A percentile compares a stretch with the other conserved stretches of the same genome.
phyloP scores from a whole-genome alignment of 768 basidiomycete genomes.

The Termitomyces heimii region DNA sequence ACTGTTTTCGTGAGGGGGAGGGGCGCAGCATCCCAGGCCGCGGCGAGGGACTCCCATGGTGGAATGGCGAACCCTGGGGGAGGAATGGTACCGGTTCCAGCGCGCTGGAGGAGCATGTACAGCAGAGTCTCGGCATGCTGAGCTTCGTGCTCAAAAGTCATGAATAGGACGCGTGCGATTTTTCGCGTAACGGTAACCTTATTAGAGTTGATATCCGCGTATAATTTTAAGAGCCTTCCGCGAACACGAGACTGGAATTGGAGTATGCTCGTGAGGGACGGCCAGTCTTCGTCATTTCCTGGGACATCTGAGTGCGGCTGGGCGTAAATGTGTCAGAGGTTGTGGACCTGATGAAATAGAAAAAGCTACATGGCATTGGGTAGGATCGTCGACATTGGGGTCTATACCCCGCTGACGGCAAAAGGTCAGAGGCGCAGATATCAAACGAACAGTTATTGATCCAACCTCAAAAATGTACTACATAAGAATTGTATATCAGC shows the following conservation, averaged over 20 bases:
- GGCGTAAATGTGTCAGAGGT: background rate
- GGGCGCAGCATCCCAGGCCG: slow-evolving; percentile 43
- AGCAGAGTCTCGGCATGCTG: slow-evolving; percentile 89
- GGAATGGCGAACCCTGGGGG: slow-evolving; percentile 74
- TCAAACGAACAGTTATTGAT: background rate
- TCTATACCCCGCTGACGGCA: slow-evolving; percentile 81
- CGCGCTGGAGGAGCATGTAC: slow-evolving; percentile 88
- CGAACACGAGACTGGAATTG: slow-evolving; percentile 77
- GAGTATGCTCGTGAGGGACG: slow-evolving; percentile 60
- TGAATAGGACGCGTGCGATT: slow-evolving; percentile 76
- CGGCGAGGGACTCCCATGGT: slow-evolving; percentile 53
- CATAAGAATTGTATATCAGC: background rate
- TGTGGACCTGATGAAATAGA: background rate
- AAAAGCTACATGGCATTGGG: slow-evolving; percentile 68
- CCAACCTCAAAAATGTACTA: slow-evolving; percentile 74
- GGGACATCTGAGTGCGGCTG: slow-evolving; percentile 92
- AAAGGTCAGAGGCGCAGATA: background rate
- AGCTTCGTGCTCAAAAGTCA: slow-evolving; percentile 89
- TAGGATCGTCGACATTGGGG: slow-evolving; percentile 88
- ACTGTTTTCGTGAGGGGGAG: slow-evolving; percentile 38
- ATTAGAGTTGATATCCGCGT: slow-evolving; percentile 57
- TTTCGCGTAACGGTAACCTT: slow-evolving; percentile 53
- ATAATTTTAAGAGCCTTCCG: slow-evolving; percentile 62
- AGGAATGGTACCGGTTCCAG: slow-evolving; percentile 71
- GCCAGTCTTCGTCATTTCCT: slow-evolving; percentile 79